Evolutionary conservation across 2,329 filamentous ascomycete genomes (phyloP).

Genomic region (Colletotrichum simmondsii): DNA sequence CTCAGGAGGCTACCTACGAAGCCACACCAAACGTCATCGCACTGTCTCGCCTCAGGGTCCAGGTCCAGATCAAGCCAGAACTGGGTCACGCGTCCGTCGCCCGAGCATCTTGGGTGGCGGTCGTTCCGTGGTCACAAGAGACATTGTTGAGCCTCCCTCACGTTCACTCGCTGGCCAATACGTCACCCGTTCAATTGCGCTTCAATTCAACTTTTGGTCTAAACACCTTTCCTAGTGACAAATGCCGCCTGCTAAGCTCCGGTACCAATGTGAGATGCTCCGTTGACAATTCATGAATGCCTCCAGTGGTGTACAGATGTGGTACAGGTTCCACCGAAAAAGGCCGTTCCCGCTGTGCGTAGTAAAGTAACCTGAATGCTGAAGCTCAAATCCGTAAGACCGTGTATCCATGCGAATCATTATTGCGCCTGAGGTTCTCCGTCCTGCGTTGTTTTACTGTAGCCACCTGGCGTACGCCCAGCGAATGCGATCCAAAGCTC

Average conservation of each 20-base stretch:
- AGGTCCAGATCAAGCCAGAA: constrained; percentile 1
- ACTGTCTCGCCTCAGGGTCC: constrained; percentile 25
- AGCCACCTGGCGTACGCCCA: constrained; percentile 92
- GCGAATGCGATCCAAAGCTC: constrained; percentile 83
- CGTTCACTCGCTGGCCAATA: neutral
- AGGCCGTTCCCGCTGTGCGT: constrained; percentile 25
- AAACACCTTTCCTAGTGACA: constrained; percentile 24
- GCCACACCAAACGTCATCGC: constrained; percentile 29
- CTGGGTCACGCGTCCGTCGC: constrained; percentile 13
- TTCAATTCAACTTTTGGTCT: constrained; percentile 23
- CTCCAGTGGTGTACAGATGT: constrained; percentile 20
- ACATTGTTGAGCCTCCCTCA: neutral
- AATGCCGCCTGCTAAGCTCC: constrained; percentile 34
- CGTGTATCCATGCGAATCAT: constrained; percentile 32
- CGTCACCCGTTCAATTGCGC: neutral
- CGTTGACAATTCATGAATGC: constrained; percentile 30
- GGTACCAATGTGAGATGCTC: constrained; percentile 29
- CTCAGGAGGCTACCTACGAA: constrained; percentile 12
- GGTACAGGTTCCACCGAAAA: constrained; percentile 19
- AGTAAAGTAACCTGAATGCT: constrained; percentile 28
- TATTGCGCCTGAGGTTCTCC: constrained; percentile 15
- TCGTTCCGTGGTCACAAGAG: constrained; percentile 9
- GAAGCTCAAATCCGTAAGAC: constrained; percentile 29
- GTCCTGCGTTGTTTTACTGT: constrained; percentile 39
- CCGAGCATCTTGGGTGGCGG: neutral